A percentile compares a stretch with the other conserved stretches of the same genome.
Conservation (phyloP, 108 stramenopile genomes). For the Asterionellopsis glacialis region DNA sequence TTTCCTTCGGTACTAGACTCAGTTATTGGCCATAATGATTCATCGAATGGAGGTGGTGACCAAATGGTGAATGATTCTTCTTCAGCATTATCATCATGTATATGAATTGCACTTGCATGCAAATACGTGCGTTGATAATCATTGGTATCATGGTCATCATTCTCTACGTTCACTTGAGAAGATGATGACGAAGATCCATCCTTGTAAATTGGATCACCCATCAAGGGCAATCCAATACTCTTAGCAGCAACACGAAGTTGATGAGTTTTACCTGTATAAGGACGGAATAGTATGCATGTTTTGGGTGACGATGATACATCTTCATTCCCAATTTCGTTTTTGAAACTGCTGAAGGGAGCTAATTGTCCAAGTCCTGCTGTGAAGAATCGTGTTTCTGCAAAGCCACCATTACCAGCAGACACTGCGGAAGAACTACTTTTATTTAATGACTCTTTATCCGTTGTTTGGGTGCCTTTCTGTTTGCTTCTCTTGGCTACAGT, state of each 20-base stretch:
- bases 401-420: slow-evolving; percentile 12
- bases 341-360: not conserved
- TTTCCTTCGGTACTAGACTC: not conserved
- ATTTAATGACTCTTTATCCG: not conserved
- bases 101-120: slow-evolving; percentile 47
- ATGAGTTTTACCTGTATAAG: slow-evolving; percentile 79
- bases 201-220: slow-evolving; percentile 71
- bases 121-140: slow-evolving; percentile 13
- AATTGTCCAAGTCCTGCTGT: slow-evolving; percentile 30
- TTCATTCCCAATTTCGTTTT: not conserved
- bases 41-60: slow-evolving; percentile 32
- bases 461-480: not conserved
- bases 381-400: slow-evolving; percentile 72
- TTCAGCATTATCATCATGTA: slow-evolving; percentile 26
- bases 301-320: slow-evolving; percentile 21
- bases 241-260: slow-evolving; percentile 83
- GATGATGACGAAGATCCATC: slow-evolving; percentile 15
- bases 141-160: not conserved
- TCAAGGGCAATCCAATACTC: slow-evolving; percentile 58
- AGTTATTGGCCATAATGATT: not conserved
- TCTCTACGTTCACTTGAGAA: not conserved
- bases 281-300: slow-evolving; percentile 63
- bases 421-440: not conserved
- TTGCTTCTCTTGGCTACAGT: not conserved
- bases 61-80: slow-evolving; percentile 34